A percentile compares a stretch with the other conserved stretches of the same genome.
These are phyloP conservation scores for Metschnikowia picachoensis DNA, from an alignment of 805 yeast species.

Conservation along the genomic window DNA sequence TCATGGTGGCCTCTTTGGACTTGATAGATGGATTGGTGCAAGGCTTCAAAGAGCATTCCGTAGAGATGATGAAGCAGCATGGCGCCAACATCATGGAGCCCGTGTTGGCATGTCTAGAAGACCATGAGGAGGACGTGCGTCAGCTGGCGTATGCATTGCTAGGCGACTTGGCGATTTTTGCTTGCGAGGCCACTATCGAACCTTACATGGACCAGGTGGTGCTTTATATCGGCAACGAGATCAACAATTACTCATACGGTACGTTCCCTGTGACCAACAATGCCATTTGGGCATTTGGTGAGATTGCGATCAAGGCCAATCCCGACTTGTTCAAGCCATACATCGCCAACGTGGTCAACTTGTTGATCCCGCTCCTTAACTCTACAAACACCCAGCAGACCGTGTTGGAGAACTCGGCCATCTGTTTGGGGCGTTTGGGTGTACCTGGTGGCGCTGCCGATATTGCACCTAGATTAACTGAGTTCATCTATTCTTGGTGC, in stretches of 20 bases:
- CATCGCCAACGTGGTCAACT: slow-evolving; percentile 48
- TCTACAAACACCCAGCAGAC: slow-evolving; percentile 53
- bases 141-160: slow-evolving; percentile 86
- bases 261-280: slow-evolving; percentile 73
- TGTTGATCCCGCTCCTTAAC: slow-evolving; percentile 58
- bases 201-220: slow-evolving; percentile 52
- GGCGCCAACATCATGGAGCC: slow-evolving; percentile 51
- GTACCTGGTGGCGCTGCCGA: slow-evolving; percentile 46
- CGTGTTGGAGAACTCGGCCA: slow-evolving; percentile 82
- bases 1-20: slow-evolving; percentile 83
- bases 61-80: slow-evolving; percentile 46
- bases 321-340: slow-evolving; percentile 47
- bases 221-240: slow-evolving; percentile 65
- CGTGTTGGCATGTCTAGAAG: slow-evolving; percentile 66
- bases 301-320: slow-evolving; percentile 61
- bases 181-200: slow-evolving; percentile 42
- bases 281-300: slow-evolving; percentile 93
- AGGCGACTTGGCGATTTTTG: slow-evolving; percentile 80
- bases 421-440: slow-evolving; percentile 86
- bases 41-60: slow-evolving; percentile 68
- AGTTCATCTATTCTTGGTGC: slow-evolving; percentile 68
- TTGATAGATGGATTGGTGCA: slow-evolving; percentile 90
- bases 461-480: slow-evolving; percentile 51
- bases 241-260: slow-evolving; percentile 47
- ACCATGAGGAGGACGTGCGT: slow-evolving; percentile 80